Conservation (phyloP, 2,329 filamentous ascomycete species). For the Hypoxylon sp. region DNA sequence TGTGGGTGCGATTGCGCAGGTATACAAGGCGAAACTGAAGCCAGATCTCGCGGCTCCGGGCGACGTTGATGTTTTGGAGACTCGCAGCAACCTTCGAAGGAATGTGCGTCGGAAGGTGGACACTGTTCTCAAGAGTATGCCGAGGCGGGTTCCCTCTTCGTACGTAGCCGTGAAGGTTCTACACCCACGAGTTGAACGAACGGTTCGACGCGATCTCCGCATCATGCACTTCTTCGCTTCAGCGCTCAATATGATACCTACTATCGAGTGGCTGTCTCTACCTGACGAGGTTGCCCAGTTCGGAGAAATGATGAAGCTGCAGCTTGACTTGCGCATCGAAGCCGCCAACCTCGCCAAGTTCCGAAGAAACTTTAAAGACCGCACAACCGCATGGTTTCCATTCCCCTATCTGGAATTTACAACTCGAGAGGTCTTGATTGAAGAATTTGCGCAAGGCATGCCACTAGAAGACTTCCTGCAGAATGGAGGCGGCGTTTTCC, state of each 20-base stretch:
- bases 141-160: slow-evolving; percentile 86
- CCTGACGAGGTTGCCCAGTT: slow-evolving; percentile 96
- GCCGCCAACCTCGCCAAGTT: slow-evolving; percentile 91
- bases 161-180: slow-evolving; percentile 98
- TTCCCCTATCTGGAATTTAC: slow-evolving; percentile 94
- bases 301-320: slow-evolving; percentile 98
- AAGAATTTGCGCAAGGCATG: slow-evolving; percentile 96
- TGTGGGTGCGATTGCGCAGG: slow-evolving; percentile 96
- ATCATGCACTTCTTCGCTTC: slow-evolving; percentile 96
- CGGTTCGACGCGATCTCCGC: slow-evolving; percentile 88
- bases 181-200: slow-evolving; percentile 90
- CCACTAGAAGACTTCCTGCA: slow-evolving; percentile 91
- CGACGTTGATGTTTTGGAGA: slow-evolving; percentile 68
- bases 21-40: slow-evolving; percentile 95
- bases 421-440: slow-evolving; percentile 90
- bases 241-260: slow-evolving; percentile 87
- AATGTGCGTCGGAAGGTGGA: slow-evolving; percentile 87
- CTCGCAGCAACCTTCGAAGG: slow-evolving; percentile 71
- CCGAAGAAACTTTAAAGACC: slow-evolving; percentile 88
- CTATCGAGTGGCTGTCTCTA: slow-evolving; percentile 96
- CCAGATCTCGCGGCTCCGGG: slow-evolving; percentile 78
- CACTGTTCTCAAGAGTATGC: slow-evolving; percentile 86
- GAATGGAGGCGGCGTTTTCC: slow-evolving; percentile 91
- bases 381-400: slow-evolving; percentile 96
- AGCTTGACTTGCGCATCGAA: slow-evolving; percentile 95